phyloP scores from a whole-genome alignment of 805 yeast genomes.

The Monosporozyma aquatica region DNA sequence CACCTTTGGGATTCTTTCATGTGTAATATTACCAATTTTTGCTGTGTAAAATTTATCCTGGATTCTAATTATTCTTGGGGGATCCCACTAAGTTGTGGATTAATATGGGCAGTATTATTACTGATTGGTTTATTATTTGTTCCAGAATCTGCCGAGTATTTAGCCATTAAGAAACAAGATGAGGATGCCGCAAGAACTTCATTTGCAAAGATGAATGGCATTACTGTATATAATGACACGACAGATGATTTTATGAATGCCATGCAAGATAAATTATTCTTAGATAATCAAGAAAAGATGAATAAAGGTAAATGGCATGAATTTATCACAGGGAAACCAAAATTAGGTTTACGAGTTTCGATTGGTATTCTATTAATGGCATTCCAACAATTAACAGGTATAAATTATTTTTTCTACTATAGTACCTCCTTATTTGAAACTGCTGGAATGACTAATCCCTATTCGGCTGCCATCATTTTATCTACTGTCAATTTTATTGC shows the following conservation, averaged over 20 bases:
- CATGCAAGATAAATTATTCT: conserved; percentile 2
- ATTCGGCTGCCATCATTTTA: conserved; percentile 48
- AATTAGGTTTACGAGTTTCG: conserved; percentile 38
- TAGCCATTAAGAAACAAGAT: conserved; percentile 38
- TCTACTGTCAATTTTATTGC: conserved; percentile 50
- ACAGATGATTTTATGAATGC: conserved; percentile 41
- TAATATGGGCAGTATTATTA: conserved; percentile 37
- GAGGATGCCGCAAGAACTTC: conserved; percentile 47
- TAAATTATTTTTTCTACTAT: conserved; percentile 58
- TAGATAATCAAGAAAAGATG: not conserved
- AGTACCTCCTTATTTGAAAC: conserved; percentile 54
- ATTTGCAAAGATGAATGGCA: conserved; percentile 45
- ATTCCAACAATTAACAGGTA: conserved; percentile 55
- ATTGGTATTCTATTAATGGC: conserved; percentile 54
- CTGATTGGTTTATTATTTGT: conserved; percentile 51
- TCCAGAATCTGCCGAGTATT: conserved; percentile 63
- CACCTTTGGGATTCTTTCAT: conserved; percentile 56
- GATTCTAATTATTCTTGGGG: conserved; percentile 38
- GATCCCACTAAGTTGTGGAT: conserved; percentile 50
- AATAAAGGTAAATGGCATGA: conserved; percentile 27
- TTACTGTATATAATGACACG: conserved; percentile 36
- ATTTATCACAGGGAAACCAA: conserved; percentile 55
- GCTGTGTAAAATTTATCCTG: conserved; percentile 28
- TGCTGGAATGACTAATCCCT: conserved; percentile 49
- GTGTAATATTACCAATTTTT: conserved; percentile 56